Conservation (phyloP, 257 asterid species). For the Anisodus tanguticus region DNA sequence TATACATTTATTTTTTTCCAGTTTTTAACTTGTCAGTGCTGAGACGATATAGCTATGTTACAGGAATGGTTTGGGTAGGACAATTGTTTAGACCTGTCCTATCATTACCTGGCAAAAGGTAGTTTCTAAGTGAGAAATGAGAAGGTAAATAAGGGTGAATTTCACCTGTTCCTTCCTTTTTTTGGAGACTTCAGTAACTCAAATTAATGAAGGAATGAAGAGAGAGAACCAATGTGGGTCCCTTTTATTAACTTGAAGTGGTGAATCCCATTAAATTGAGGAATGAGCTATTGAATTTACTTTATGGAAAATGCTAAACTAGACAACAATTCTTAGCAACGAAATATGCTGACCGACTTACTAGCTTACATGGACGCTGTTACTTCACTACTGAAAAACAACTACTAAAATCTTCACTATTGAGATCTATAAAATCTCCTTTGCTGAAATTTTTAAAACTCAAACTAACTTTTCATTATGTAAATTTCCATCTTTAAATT, state of each 20-base stretch:
- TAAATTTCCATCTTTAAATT: background rate
- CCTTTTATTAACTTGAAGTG: background rate
- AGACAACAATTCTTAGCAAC: background rate
- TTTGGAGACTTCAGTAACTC: background rate
- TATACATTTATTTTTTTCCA: background rate
- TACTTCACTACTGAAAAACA: background rate
- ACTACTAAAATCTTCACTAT: background rate
- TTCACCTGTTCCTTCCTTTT: background rate
- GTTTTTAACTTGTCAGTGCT: background rate
- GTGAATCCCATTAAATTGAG: background rate
- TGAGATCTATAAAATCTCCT: background rate
- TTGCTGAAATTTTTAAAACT: background rate
- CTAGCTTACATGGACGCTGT: background rate
- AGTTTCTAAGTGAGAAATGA: background rate
- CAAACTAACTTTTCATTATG: background rate
- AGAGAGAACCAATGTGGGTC: background rate
- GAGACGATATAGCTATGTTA: background rate
- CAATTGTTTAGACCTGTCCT: background rate
- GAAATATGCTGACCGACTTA: background rate
- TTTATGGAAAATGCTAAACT: background rate
- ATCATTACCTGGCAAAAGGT: background rate
- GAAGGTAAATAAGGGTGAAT: background rate
- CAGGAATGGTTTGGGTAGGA: background rate
- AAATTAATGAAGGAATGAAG: background rate
- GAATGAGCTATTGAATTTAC: background rate